Percentiles rank a stretch among this genome's conserved stretches.
These are phyloP conservation scores for Trichoderma virens DNA, from an alignment of 495 filamentous ascomycete genomes.

Conservation along the genomic window DNA sequence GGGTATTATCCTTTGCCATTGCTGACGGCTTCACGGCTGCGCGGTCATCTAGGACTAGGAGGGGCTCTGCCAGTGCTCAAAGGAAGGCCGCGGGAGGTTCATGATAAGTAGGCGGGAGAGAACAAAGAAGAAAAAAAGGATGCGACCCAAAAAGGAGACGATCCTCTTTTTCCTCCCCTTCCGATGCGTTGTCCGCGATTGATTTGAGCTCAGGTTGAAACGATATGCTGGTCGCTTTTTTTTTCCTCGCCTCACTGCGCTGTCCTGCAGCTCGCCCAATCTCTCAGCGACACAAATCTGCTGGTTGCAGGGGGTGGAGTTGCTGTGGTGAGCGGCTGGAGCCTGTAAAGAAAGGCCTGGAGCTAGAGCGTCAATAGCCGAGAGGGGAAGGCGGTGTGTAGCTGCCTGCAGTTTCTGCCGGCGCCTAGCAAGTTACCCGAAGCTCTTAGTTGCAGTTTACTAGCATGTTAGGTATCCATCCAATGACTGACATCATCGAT, in stretches of 20 bases:
- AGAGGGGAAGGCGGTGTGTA: constrained; percentile 21
- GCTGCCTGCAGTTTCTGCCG: no score
- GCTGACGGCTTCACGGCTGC: not conserved
- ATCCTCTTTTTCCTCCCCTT: not conserved
- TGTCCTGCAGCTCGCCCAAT: constrained; percentile 7
- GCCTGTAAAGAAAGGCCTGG: not conserved
- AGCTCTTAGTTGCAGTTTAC: not conserved
- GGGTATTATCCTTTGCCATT: constrained; percentile 18
- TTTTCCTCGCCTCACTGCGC: constrained; percentile 2
- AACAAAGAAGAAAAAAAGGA: not conserved
- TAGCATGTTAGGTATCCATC: no score
- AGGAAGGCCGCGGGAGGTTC: not conserved
- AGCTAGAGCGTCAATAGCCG: not conserved
- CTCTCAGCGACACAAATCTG: constrained; percentile 2
- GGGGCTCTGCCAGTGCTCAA: not conserved
- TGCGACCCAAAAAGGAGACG: not conserved
- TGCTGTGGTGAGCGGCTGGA: not conserved
- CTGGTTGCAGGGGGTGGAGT: constrained; percentile 2
- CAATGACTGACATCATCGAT: not conserved
- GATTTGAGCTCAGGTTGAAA: not conserved
- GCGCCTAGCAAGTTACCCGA: not conserved
- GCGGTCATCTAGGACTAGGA: not conserved
- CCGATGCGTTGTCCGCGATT: not conserved
- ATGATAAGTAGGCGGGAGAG: not conserved
- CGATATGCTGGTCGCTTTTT: constrained; percentile 1